Base-by-base conservation (phyloP, 2,329 filamentous ascomycete species). In the Dothistroma pini region DNA sequence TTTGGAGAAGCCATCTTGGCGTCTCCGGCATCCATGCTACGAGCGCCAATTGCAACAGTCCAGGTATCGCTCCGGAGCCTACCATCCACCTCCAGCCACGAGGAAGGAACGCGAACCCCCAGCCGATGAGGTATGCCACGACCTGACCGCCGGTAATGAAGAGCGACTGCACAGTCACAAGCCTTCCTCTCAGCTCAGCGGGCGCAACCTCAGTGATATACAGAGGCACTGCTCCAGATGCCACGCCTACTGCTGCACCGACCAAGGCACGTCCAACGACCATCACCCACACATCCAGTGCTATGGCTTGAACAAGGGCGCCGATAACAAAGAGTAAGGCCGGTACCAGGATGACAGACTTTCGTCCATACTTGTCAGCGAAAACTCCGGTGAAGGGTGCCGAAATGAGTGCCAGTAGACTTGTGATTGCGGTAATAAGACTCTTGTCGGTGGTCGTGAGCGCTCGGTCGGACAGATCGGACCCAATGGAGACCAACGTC, bases 41-140 rank as follows among this genome's bases (percentile, higher is more conserved):
- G 58, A 96, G 77, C 0, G 81, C 72, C 5, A 85, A 83, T 73
- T 97, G 93, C 3, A 92, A 58, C 0, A 84, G 74, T 0, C 92
- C 93, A 0, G 93, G 93, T 29, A 89, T 63, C 9, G 89, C 89
- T 0, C 93, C 93, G 0, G 97, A 76, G 0, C 93, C 93, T 0
- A 97, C 92, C 84, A 96, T 93, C 87, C 90, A 96, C 54, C 91
- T 82, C 93, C 93, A 97, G 1, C 89, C 91, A 12, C 82, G 83
- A 8, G 68, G 62, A 8, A 83, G 81, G 10, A 64, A 63, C 6
- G 86, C 83, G 52, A 96, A 88, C 0, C 81, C 75, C 89, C 90
- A 96, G 1, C 93, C 93, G 7, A 92, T 78, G 1, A 96, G 73
- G 75, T 97, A 97, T 1, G 93, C 93, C 21, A 96, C 84, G 1